phyloP scores from a whole-genome alignment of 768 basidiomycete genomes.

The Podaxis pistillaris region DNA sequence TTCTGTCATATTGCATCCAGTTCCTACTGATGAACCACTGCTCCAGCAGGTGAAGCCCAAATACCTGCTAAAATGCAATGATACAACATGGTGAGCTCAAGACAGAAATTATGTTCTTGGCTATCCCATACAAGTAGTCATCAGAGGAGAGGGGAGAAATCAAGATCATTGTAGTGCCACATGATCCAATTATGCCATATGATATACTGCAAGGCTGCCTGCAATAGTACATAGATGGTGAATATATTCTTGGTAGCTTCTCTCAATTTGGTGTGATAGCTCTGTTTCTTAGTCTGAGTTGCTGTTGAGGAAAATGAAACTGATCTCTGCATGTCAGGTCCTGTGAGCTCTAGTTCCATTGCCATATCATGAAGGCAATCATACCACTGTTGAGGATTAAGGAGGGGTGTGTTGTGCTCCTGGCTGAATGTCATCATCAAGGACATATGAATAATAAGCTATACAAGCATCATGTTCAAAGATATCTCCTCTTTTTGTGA shows the following conservation, averaged over 20 bases:
- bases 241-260: background rate
- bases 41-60: background rate
- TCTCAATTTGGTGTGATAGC: background rate
- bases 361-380: background rate
- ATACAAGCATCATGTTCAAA: background rate
- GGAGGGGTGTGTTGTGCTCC: background rate
- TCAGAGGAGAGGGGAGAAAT: background rate
- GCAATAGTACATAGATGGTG: background rate
- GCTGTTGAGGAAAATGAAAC: background rate
- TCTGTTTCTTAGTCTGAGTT: background rate
- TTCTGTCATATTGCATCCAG: conserved; percentile 8
- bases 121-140: conserved; percentile 14
- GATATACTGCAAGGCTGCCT: background rate
- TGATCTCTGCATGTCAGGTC: background rate
- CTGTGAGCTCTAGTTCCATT: background rate
- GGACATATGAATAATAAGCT: background rate
- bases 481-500: background rate
- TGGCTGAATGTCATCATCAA: background rate
- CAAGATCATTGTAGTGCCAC: background rate
- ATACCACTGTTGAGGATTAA: background rate
- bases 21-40: background rate
- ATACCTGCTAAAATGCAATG: background rate
- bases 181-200: background rate
- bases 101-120: conserved; percentile 18
- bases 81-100: conserved; percentile 16